phyloP scores from a whole-genome alignment of 208 protist species.

The Angomonas ambiguus region DNA sequence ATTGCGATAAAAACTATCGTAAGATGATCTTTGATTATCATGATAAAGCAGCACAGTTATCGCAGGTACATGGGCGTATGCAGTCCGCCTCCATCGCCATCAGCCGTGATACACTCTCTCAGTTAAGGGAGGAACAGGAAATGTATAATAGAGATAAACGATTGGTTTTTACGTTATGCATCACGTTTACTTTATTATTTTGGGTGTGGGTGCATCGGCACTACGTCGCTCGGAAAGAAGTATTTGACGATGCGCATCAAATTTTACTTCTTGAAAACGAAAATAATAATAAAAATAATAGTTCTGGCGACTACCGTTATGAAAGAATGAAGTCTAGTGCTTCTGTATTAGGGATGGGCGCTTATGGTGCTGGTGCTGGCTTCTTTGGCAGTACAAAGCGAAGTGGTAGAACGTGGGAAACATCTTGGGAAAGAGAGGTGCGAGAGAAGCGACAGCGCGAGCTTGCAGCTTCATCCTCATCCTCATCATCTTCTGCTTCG shows the following conservation, averaged over 20 bases:
- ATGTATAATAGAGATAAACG: slow-evolving; percentile 78
- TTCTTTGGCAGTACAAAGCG: slow-evolving; percentile 59
- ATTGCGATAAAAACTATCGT: slow-evolving; percentile 70
- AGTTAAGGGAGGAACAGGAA: slow-evolving; percentile 83
- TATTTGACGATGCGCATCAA: slow-evolving; percentile 16
- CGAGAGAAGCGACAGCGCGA: slow-evolving; percentile 20
- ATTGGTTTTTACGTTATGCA: slow-evolving; percentile 51
- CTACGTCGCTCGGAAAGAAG: slow-evolving; percentile 55
- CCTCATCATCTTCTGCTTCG: no score
- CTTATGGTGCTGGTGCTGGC: slow-evolving; percentile 46
- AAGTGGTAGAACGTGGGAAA: slow-evolving; percentile 54
- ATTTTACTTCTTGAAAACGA: no score
- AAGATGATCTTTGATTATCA: slow-evolving; percentile 88
- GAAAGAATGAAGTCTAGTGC: neutral
- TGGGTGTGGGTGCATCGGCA: slow-evolving; percentile 86
- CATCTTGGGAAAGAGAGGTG: slow-evolving; percentile 75
- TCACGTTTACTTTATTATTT: slow-evolving; percentile 54
- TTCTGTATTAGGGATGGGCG: slow-evolving; percentile 27
- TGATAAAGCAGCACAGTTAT: slow-evolving; percentile 84
- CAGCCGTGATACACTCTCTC: slow-evolving; percentile 67
- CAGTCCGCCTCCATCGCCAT: slow-evolving; percentile 71
- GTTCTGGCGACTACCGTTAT: neutral
- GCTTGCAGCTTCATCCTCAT: slow-evolving; percentile 11
- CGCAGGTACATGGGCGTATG: slow-evolving; percentile 85
- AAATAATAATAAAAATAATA: neutral